phyloP scores from a whole-genome alignment of 805 yeast species.

The Priceomyces haplophilus region DNA sequence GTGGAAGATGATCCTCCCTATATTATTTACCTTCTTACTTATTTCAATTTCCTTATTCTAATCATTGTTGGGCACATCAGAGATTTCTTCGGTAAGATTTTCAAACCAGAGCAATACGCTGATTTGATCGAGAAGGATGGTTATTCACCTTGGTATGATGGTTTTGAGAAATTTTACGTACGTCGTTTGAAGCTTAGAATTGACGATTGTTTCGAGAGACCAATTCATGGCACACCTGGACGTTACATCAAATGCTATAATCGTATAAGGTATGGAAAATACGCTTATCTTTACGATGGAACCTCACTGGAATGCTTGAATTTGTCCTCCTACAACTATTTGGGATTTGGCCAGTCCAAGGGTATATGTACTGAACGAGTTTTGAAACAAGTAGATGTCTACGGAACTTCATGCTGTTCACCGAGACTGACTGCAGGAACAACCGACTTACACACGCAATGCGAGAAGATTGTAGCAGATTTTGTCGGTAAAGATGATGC shows the following conservation, averaged over 20 bases:
- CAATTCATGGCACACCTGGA: slow-evolving; percentile 98
- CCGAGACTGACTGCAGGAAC: slow-evolving; percentile 76
- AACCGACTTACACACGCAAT: slow-evolving; percentile 64
- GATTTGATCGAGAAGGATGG: slow-evolving; percentile 80
- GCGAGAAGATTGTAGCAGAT: slow-evolving; percentile 75
- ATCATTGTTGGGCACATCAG: slow-evolving; percentile 87
- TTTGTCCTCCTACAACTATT: slow-evolving; percentile 85
- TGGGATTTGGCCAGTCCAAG: slow-evolving; percentile 94
- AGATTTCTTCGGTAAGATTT: slow-evolving; percentile 79
- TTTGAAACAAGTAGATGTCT: slow-evolving; percentile 54
- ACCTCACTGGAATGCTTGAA: slow-evolving; percentile 75
- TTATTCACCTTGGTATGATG: slow-evolving; percentile 92
- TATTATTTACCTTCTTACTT: slow-evolving; percentile 73
- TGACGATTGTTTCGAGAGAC: slow-evolving; percentile 93
- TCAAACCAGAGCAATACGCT: slow-evolving; percentile 61
- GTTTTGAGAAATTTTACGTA: slow-evolving; percentile 89
- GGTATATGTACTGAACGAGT: slow-evolving; percentile 88
- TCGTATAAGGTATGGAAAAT: slow-evolving; percentile 65
- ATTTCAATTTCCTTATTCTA: slow-evolving; percentile 77
- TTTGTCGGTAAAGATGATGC: slow-evolving; percentile 92
- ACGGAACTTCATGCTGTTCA: slow-evolving; percentile 79
- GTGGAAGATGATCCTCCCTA: slow-evolving; percentile 86
- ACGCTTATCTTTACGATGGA: slow-evolving; percentile 72
- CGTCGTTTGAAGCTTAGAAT: slow-evolving; percentile 88
- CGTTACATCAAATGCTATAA: slow-evolving; percentile 80